Evolutionary conservation across 2,329 filamentous ascomycete genomes (phyloP), one percentile per base, ranked within the genome.

Genomic region (Phialophora chinensis): DNA sequence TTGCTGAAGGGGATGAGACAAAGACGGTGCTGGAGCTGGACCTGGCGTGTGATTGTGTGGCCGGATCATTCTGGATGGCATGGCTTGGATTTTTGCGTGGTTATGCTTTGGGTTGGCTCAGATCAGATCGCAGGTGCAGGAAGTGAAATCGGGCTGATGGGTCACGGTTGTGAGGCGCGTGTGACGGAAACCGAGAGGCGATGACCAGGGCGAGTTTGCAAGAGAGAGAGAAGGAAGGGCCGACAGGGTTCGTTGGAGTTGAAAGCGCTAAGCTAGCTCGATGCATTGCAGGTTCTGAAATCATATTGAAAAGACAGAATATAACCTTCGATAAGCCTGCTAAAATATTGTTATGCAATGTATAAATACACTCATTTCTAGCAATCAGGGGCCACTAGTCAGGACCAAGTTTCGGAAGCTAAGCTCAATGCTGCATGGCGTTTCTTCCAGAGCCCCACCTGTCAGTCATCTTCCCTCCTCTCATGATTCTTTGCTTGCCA

Each of bases 51-150:
- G 65, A 68, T 65, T 65, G 63, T 66, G 64, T 68, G 66, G 66
- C 67, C 67, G 67, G 67, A 69, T 68, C 66, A 68, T 68, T 57
- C 56, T 68, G 63, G 66, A 66, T 69, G 63, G 63, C 29, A 69
- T 60, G 62, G 66, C 65, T 60, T 66, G 50, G 65, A 55, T 58
- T 66, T 65, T 61, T 50, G 49, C 59, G 47, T 61, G 66, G 62
- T 62, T 60, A 53, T 60, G 65, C 56, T 54, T 68, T 62, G 65
- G 62, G 66, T 62, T 66, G 66, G 68, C 66, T 65, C 66, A 68
- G 60, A 63, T 57, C 53, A 33, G 53, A 63, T 33, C 52, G 38
- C 54, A 62, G 31, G 52, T 27, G 52, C 58, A 60, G 55, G 50
- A 55, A 49, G 61, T 58, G 61, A 63, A 53, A 55, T 35, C 35